Evolutionary conservation across 2,329 filamentous ascomycete genomes (phyloP).

Genomic region (Venturia oleaginea): DNA sequence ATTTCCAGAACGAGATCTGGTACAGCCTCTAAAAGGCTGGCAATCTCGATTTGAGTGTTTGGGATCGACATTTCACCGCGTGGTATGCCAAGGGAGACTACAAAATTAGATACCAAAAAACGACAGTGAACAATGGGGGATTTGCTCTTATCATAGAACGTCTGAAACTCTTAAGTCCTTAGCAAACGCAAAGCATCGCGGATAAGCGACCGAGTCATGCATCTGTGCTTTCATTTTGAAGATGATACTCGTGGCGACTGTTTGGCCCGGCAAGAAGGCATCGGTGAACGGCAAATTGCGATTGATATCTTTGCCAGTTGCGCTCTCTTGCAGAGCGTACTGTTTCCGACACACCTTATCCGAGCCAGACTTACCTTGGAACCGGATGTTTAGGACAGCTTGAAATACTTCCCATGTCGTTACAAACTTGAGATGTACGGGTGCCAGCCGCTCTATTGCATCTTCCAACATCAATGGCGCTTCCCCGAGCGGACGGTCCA

Average conservation of each 20-base stretch:
- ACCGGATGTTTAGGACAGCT: conserved; percentile 11
- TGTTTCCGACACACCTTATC: background rate
- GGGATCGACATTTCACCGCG: too few species aligned
- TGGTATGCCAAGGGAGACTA: too few species aligned
- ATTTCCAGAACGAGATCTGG: too few species aligned
- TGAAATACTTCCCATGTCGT: conserved; percentile 13
- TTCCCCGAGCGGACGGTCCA: conserved; percentile 4
- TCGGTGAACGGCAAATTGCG: background rate
- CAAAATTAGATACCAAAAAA: too few species aligned
- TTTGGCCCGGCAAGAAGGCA: background rate
- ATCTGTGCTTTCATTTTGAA: too few species aligned
- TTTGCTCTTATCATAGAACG: too few species aligned
- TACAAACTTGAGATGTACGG: conserved; percentile 13
- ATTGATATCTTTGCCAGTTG: background rate
- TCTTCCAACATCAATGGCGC: conserved; percentile 13
- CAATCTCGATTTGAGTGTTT: too few species aligned
- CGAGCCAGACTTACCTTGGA: conserved; percentile 2
- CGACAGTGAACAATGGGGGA: too few species aligned
- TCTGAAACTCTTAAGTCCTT: too few species aligned
- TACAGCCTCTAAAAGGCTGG: too few species aligned
- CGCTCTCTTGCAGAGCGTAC: background rate
- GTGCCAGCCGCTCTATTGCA: conserved; percentile 12
- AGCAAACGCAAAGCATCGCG: too few species aligned
- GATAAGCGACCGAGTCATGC: too few species aligned
- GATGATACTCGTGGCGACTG: conserved; percentile 5